Conservation (phyloP, 1,284 basidiomycete genomes). For the Puccinia triticina region DNA sequence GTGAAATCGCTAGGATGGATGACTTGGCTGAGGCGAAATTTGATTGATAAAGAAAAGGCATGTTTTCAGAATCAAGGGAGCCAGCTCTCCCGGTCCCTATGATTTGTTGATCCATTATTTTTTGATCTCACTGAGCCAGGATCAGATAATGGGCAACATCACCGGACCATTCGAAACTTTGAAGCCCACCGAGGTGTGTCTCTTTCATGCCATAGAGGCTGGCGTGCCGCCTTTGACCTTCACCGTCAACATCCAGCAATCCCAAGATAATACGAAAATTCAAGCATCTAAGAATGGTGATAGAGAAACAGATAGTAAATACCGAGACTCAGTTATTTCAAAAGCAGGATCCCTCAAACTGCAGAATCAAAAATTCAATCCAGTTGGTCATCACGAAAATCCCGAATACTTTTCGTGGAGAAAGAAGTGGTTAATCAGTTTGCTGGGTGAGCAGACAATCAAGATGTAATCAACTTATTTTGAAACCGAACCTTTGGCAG, state of each 20-base stretch:
- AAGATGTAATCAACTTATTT: neutral
- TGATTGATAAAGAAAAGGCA: neutral
- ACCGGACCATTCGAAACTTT: neutral
- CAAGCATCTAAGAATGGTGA: neutral
- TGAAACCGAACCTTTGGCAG: neutral
- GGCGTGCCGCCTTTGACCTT: neutral
- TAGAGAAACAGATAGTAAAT: neutral
- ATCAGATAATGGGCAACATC: neutral
- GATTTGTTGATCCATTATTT: neutral
- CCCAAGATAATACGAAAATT: neutral
- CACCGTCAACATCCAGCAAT: neutral
- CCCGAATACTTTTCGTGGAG: conserved; percentile 3
- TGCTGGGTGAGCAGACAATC: conserved; percentile 11
- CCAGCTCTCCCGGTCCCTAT: neutral
- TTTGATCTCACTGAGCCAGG: neutral
- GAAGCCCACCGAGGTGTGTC: neutral
- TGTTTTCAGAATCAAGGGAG: neutral
- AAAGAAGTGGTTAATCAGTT: conserved; percentile 32
- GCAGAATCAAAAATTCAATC: neutral
- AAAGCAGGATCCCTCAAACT: neutral
- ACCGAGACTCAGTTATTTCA: neutral
- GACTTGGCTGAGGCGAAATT: neutral
- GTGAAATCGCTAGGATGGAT: neutral
- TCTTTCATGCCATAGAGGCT: neutral
- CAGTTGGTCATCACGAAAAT: neutral